phyloP scores from a whole-genome alignment of 805 yeast genomes.

The Wickerhamiella bombiphila region DNA sequence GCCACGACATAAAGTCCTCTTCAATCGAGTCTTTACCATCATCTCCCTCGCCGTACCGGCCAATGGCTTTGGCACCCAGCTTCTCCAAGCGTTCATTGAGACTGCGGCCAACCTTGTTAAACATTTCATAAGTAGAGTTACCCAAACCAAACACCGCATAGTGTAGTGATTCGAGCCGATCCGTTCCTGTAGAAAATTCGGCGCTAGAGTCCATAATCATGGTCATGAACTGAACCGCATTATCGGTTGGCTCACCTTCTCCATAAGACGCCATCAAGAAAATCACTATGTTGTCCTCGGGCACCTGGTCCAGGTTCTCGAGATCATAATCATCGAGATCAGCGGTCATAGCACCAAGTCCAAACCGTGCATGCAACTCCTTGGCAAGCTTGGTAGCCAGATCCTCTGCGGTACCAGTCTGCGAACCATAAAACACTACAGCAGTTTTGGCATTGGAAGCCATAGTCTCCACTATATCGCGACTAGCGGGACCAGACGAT shows the following conservation, averaged over 20 bases:
- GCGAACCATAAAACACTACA: conserved; percentile 79
- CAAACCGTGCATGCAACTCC: conserved; percentile 70
- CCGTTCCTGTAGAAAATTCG: conserved; percentile 28
- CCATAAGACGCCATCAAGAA: conserved; percentile 89
- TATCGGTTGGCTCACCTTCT: conserved; percentile 97
- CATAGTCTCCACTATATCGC: conserved; percentile 26
- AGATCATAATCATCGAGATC: conserved; percentile 83
- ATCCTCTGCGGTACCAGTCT: conserved; percentile 98
- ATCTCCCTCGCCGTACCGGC: conserved; percentile 80
- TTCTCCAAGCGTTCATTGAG: conserved; percentile 34
- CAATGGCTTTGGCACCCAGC: conserved; percentile 62
- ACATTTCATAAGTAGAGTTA: conserved; percentile 85
- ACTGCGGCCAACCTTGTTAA: conserved; percentile 62
- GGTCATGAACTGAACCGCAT: conserved; percentile 68
- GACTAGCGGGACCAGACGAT: conserved; percentile 3
- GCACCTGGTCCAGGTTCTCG: conserved; percentile 55
- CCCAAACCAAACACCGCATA: conserved; percentile 84
- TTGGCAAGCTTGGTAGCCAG: conserved; percentile 82
- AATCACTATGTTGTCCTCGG: conserved; percentile 44
- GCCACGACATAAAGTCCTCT: conserved; percentile 91
- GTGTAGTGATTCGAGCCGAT: conserved; percentile 37
- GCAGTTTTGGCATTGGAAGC: conserved; percentile 54
- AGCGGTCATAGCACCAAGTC: conserved; percentile 67
- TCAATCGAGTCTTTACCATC: conserved; percentile 92
- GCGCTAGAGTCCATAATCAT: conserved; percentile 42